Base-by-base conservation (phyloP, 179 eudicot species). In the Spergularia azorica region DNA sequence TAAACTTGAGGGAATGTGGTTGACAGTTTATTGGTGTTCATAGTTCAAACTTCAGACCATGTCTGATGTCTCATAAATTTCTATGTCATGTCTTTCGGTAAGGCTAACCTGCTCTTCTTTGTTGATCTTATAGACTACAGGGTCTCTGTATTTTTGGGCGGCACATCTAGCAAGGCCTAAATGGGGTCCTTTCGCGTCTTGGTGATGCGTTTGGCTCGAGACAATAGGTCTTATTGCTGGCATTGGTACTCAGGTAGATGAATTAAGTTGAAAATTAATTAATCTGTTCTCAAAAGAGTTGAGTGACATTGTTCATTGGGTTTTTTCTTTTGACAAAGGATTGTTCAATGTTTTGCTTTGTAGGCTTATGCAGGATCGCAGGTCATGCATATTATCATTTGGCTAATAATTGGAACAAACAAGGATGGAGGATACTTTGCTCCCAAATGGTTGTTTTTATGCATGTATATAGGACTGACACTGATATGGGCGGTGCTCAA, bases 161-260 rank as follows among this genome's bases (percentile, higher is more conserved):
- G 92, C 90, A 1, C 92, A 88, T 85, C 79, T 89, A 76, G 88
- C 89, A 8, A 91, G 93, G 18, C 89, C 87, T 0, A 86, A 70
- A 75, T 89, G 93, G 93, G 91, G 93, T 1, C 93, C 91, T 2
- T 89, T 89, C 73, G 87, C 93, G 26, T 88, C 93, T 1, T 89
- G 92, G 92, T 89, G 91, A 69, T 89, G 93, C 69, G 91, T 89
- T 2, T 88, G 32, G 93, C 88, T 89, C n/a, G 93, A 89, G 81
- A 79, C 93, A 5, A 89, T 89, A 32, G 91, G 93, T 16, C 85
- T 89, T 38, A 82, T 89, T 16, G 88, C 91, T 10, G 89, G 93
- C 56, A 88, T 89, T 60, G 89, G 93, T 65, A 88, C 93, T 70
- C 91, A 89, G 87, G 93, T 89, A 65, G 52, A 36, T 9, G 14